Conservation (phyloP, 2,329 filamentous ascomycete genomes). For the Lasiodiplodia citricola region DNA sequence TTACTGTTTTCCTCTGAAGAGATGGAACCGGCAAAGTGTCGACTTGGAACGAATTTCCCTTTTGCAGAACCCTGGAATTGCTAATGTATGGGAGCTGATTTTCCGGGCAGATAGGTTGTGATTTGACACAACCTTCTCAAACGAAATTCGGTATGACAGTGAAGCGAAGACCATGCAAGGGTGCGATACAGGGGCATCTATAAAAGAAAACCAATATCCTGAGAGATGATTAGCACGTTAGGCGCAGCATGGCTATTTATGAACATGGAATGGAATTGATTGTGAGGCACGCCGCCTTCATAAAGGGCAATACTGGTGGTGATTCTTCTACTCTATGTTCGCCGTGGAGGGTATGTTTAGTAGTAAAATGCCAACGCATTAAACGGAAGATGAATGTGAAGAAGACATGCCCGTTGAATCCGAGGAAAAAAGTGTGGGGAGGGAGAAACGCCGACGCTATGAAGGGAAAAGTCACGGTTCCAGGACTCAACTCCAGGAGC, state of each 20-base stretch:
- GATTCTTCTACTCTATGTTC: constrained; percentile 14
- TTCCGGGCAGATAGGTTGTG: constrained; percentile 26
- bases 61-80: constrained; percentile 8
- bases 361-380: background rate
- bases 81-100: constrained; percentile 28
- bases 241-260: constrained; percentile 5
- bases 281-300: background rate
- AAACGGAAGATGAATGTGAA: background rate
- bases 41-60: background rate
- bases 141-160: constrained; percentile 12
- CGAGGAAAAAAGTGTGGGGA: background rate
- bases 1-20: background rate
- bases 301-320: background rate
- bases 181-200: background rate
- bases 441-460: background rate
- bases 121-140: constrained; percentile 12
- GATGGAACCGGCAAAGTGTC: background rate
- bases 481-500: background rate
- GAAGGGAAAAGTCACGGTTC: background rate
- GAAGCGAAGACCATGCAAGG: background rate
- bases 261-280: constrained; percentile 18
- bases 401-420: too few species aligned
- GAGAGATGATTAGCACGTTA: constrained; percentile 7
- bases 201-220: background rate
- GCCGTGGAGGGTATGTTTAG: background rate